A percentile compares a stretch with the other conserved stretches of the same genome.
phyloP scores from a whole-genome alignment of 805 yeast genomes.

The Candida pini region DNA sequence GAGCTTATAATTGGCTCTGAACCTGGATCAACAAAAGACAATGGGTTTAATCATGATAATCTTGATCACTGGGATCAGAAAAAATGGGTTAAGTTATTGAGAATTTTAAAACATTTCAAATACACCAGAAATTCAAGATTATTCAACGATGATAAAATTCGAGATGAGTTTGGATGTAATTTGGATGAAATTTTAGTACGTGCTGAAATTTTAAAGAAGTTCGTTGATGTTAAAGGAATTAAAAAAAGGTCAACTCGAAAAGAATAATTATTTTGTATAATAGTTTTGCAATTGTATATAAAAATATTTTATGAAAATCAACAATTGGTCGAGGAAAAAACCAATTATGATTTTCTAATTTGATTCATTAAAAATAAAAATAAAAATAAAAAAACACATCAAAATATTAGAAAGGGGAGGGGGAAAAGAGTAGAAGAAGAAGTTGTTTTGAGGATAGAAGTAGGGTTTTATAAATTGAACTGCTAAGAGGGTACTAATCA shows the following conservation, averaged over 20 bases:
- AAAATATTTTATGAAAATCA: too few relatives aligned
- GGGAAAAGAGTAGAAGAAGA: neutral
- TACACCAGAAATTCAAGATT: slow-evolving; percentile 10
- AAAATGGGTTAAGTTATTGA: slow-evolving; percentile 21
- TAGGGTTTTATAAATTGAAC: too few relatives aligned
- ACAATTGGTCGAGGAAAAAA: too few relatives aligned
- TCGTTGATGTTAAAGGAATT: slow-evolving; percentile 16
- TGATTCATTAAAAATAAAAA: slow-evolving; percentile 1
- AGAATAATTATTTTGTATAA: too few relatives aligned
- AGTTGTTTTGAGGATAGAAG: too few relatives aligned
- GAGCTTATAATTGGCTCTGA: too few relatives aligned
- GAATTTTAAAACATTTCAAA: slow-evolving; percentile 17
- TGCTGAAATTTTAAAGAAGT: slow-evolving; percentile 13
- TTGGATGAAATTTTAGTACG: slow-evolving; percentile 19
- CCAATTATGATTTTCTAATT: neutral
- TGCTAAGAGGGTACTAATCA: neutral
- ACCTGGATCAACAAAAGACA: neutral
- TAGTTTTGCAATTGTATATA: too few relatives aligned
- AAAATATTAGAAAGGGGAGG: neutral
- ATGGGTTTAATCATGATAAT: neutral
- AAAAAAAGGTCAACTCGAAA: too few relatives aligned
- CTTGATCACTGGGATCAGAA: slow-evolving; percentile 15
- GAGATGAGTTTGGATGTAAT: slow-evolving; percentile 18
- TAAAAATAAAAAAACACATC: slow-evolving; percentile 1
- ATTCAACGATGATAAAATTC: slow-evolving; percentile 9